Conservation (phyloP, 129 eudicot species). For the Artemisia argyi region DNA sequence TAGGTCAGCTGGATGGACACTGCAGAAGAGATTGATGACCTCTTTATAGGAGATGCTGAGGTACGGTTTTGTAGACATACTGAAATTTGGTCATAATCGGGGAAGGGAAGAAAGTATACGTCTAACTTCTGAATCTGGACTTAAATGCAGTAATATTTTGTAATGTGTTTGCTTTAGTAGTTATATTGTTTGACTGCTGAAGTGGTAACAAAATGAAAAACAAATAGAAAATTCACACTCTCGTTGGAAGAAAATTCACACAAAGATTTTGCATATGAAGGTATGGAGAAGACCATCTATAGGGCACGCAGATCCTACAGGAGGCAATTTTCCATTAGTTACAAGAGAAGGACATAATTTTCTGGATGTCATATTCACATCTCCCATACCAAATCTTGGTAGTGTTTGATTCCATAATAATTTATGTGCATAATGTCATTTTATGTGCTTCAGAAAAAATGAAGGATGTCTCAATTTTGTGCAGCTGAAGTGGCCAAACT, state of each 20-base stretch:
- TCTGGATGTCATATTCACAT: constrained; percentile 68
- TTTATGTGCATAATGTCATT: constrained; percentile 1
- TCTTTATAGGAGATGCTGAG: constrained; percentile 48
- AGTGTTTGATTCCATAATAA: constrained; percentile 18
- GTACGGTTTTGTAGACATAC: constrained; percentile 26
- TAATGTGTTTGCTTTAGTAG: too few species aligned
- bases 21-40: constrained; percentile 50
- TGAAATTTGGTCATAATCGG: constrained; percentile 2
- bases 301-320: constrained; percentile 66
- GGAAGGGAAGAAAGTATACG: too few species aligned
- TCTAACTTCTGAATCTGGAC: too few species aligned
- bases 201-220: too few species aligned
- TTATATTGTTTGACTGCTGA: too few species aligned
- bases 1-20: constrained; percentile 48
- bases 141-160: too few species aligned
- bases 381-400: constrained; percentile 64
- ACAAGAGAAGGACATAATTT: constrained; percentile 63
- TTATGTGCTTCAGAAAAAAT: background rate
- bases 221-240: constrained; percentile 4
- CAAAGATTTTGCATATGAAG: constrained; percentile 26
- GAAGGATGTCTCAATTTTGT: constrained; percentile 4
- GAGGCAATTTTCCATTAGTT: constrained; percentile 61
- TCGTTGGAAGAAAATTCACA: constrained; percentile 2
- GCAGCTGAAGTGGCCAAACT: constrained; percentile 62
- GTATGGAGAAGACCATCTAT: constrained; percentile 75